A percentile compares a stretch with the other conserved stretches of the same genome.
phyloP scores from a whole-genome alignment of 2,329 filamentous ascomycete species.

The Apiospora arundinis region DNA sequence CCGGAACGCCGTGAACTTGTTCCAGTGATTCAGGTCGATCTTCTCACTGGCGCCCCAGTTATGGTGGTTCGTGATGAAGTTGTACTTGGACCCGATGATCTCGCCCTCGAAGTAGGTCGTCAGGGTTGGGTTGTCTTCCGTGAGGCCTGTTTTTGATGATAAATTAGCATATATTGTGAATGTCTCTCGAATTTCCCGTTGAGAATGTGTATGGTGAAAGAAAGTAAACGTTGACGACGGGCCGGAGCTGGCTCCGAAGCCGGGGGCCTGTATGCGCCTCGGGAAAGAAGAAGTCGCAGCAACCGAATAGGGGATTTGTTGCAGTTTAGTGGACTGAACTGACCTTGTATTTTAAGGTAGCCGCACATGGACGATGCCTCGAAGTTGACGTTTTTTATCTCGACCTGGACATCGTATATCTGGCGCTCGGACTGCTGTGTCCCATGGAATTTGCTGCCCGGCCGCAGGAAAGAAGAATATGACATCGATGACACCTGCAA shows the following conservation, averaged over 20 bases:
- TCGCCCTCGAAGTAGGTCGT: conserved; percentile 99
- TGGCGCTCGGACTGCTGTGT: conserved; percentile 94
- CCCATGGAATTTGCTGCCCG: conserved; percentile 87
- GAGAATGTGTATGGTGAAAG: not conserved
- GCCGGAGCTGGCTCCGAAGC: not conserved
- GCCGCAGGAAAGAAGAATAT: conserved; percentile 85
- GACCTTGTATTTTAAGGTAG: conserved; percentile 94
- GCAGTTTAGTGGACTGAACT: conserved; percentile 28
- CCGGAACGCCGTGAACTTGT: conserved; percentile 84
- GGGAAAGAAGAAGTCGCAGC: not conserved
- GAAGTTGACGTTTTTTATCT: conserved; percentile 96
- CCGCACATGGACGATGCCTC: conserved; percentile 93
- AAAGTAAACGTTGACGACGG: not conserved
- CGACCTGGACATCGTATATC: conserved; percentile 93
- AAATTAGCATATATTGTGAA: not conserved
- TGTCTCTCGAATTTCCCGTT: not conserved
- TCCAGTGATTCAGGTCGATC: conserved; percentile 92
- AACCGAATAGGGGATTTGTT: not conserved
- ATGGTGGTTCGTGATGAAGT: conserved; percentile 88
- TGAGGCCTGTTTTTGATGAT: conserved; percentile 68
- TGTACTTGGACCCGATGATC: conserved; percentile 93
- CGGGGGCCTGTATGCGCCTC: not conserved
- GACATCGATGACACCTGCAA: conserved; percentile 75
- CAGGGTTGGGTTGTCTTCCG: conserved; percentile 94
- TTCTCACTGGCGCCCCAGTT: conserved; percentile 93